Base-by-base conservation (phyloP, 2,329 filamentous ascomycete species). In the Raffaelea arxii region DNA sequence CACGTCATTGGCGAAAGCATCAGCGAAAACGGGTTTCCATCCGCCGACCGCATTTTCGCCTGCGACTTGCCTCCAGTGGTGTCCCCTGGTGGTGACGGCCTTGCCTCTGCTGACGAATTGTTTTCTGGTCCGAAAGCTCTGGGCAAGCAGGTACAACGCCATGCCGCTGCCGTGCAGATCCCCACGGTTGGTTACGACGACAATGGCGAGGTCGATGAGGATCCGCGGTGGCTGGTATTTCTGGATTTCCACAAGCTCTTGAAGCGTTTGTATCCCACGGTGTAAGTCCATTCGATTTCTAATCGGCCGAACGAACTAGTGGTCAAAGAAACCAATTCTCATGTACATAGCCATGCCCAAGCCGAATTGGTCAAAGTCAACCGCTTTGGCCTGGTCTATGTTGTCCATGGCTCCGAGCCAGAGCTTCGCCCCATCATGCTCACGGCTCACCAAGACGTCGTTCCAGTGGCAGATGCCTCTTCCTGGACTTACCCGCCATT, bases 361-460 rank as follows among this genome's bases (percentile, higher is more conserved):
- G 43, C 77, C 44, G 56, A 63, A 6, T 59, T 78, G 0, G 71
- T 79, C 46, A 73, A 71, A 49, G 61, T 80, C 53, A 82, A 82
- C 57, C 74, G 68, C 2, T 72, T 80, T 55, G 78, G 73, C 3
- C 62, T 81, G 38, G 56, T 82, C 25, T 80, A 72, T 56, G 78
- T 75, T 2, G 76, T 77, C 70, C 50, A 70, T 35, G 79, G 78
- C 4, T 66, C 63, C 6, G 64, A 79, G 30, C 49, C 59, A 3
- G 58, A 55, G 1, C 59, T 78, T 32, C 77, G 75, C 58, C 77
- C 78, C 0, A 69, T 72, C 4, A 61, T 82, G 21, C 62, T 83
- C 32, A 75, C 80, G 66, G 78, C 77, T 1, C 79, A 82, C 58
- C 77, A 81, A 56, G 80, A 83, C 56, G 77, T 80, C 9, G 78